A percentile compares a stretch with the other conserved stretches of the same genome.
These are phyloP conservation scores for Vitis cinerea DNA, from an alignment of 164 flowering plant species.

Conservation along the genomic window DNA sequence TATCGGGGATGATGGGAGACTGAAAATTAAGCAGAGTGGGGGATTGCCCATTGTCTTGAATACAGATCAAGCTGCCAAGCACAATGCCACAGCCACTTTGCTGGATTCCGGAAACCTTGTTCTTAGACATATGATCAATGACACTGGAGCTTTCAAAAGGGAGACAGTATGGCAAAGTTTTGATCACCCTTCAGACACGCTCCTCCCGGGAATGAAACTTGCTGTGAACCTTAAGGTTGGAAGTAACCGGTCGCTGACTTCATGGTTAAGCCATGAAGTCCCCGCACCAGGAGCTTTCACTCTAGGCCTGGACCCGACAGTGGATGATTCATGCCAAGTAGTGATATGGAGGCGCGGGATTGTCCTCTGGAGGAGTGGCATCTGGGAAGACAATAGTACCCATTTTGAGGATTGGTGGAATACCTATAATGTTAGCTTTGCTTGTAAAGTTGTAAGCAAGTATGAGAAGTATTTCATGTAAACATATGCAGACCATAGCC, in stretches of 20 bases:
- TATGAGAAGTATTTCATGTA: background rate
- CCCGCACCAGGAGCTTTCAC: conserved; percentile 11
- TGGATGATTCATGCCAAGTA: background rate
- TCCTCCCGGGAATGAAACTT: conserved; percentile 8
- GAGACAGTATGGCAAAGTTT: conserved; percentile 10
- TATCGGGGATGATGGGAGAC: background rate
- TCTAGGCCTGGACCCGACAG: background rate
- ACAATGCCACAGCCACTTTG: background rate
- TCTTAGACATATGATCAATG: background rate
- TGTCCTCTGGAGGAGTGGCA: conserved; percentile 10
- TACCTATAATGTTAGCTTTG: background rate
- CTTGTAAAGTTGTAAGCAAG: background rate
- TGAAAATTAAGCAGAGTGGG: background rate
- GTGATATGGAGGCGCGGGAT: conserved; percentile 7
- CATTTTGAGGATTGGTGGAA: background rate
- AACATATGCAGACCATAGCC: too few relatives aligned
- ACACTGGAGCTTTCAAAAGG: background rate
- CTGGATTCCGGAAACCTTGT: background rate
- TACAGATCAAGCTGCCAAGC: background rate
- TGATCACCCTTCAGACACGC: conserved; percentile 9
- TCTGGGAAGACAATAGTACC: background rate
- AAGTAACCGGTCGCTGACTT: background rate
- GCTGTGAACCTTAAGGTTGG: background rate
- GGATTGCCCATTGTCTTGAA: background rate
- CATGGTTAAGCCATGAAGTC: conserved; percentile 3